Evolutionary conservation across 2,329 filamentous ascomycete genomes (phyloP), one percentile per base, ranked within the genome.

Genomic region (Colletotrichum gigasporum): DNA sequence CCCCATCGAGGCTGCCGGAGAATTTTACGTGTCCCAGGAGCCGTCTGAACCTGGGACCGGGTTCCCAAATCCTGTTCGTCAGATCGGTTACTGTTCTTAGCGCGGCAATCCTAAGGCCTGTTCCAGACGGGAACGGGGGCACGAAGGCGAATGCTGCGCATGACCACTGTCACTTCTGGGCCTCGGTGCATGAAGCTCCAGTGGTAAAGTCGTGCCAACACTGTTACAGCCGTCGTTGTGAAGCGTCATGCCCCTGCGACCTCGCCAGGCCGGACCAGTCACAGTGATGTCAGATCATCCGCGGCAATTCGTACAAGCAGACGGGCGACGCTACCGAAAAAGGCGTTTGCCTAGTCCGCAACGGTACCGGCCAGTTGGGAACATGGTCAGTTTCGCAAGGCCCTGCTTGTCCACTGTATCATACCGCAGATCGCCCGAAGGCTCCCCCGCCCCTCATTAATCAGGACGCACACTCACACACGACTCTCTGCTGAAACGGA

Each of bases 1-100:
- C 60, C 67, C 65, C 68, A 53, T 53, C 62, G 68, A 71, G 55
- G 71, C 73, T 70, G 60, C 55, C 69, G 70, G 70, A 70, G 67
- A 71, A 71, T 73, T 66, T 67, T 30, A 51, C 64, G 34, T 32
- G 14, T 52, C 44, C 55, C 51, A 14, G 37, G 24, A 42, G 16
- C 18, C 41, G 20, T 52, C 24, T 34, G 24, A 39, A 35, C 28
- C 37, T 34, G 24, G 51, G 20, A 39, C 24, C 24, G 18, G 22
- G 35, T n/a, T 44, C 11, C 14, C n/a, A 32, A 24, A 39, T 16
- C 10, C 26, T 28, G 14, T 14, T 35, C 34, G 41, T 53, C 56
- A 37, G 41, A 54, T 50, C 20, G 20, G 16, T 14, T 26, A 28
- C 10, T 45, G 45, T 26, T 42, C 28, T 41, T 48, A 16, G 61